Conservation (phyloP, 306 rosid species). For the Medicago arabica region DNA sequence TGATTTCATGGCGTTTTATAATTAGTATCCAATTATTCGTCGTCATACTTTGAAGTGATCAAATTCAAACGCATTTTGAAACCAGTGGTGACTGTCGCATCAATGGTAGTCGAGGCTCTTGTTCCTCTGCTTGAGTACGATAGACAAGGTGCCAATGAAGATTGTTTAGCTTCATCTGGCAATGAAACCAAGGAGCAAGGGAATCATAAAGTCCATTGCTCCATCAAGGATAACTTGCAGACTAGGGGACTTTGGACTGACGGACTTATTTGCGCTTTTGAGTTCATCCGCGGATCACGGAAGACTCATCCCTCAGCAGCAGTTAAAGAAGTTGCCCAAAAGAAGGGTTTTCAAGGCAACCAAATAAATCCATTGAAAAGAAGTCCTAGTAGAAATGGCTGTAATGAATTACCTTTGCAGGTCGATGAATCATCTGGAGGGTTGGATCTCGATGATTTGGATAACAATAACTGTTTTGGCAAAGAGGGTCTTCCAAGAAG, state of each 20-base stretch:
- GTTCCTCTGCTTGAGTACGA: conserved; percentile 49
- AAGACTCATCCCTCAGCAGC: conserved; percentile 34
- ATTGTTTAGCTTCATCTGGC: conserved; percentile 27
- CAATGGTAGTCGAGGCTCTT: conserved; percentile 50
- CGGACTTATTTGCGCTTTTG: conserved; percentile 74
- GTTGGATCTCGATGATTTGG: conserved; percentile 25
- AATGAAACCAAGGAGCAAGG: conserved; percentile 44
- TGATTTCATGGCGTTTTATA: conserved; percentile 11
- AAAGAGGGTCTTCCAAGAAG: conserved; percentile 49
- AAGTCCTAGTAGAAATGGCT: conserved; percentile 24
- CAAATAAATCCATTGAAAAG: not conserved
- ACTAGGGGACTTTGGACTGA: conserved; percentile 58
- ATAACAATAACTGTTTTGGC: conserved; percentile 8
- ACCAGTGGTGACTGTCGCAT: conserved; percentile 12
- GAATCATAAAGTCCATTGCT: conserved; percentile 28
- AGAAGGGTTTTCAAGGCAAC: conserved; percentile 37
- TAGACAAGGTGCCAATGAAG: conserved; percentile 17
- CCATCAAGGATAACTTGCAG: conserved; percentile 30
- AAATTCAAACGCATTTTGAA: not conserved
- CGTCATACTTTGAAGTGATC: not conserved
- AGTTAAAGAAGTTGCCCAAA: conserved; percentile 38
- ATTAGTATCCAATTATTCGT: too few species aligned
- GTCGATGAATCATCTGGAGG: conserved; percentile 25
- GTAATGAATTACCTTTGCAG: conserved; percentile 21
- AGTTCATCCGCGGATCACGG: conserved; percentile 45